Evolutionary conservation across 2,329 filamentous ascomycete species (phyloP).

Genomic region (Epichloe sibirici): DNA sequence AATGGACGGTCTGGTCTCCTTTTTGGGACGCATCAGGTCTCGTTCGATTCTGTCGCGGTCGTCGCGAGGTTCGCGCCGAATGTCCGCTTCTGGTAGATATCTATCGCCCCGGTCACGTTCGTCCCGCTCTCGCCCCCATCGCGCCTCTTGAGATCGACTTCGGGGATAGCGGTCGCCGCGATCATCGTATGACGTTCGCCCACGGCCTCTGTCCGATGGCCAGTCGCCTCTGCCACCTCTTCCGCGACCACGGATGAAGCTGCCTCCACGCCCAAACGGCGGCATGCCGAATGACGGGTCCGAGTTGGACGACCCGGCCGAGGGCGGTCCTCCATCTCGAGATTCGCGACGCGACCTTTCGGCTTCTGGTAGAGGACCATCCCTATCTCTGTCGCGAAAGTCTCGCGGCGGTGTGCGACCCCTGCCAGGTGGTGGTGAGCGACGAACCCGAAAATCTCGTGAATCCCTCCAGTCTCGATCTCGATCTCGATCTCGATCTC

Average conservation of each 20-base stretch:
- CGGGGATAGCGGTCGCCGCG: slow-evolving; percentile 48
- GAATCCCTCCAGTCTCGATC: slow-evolving; percentile 34
- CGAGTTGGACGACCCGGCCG: slow-evolving; percentile 58
- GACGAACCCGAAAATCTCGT: slow-evolving; percentile 31
- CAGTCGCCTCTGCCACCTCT: slow-evolving; percentile 32
- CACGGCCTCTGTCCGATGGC: slow-evolving; percentile 37
- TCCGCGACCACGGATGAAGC: slow-evolving; percentile 42
- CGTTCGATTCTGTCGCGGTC: slow-evolving; percentile 34
- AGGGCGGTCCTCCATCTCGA: slow-evolving; percentile 56
- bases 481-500: slow-evolving; percentile 36
- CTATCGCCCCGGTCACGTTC: slow-evolving; percentile 38
- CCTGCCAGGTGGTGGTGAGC: slow-evolving; percentile 46
- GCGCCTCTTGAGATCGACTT: slow-evolving; percentile 54
- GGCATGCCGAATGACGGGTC: slow-evolving; percentile 47
- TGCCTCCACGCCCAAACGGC: slow-evolving; percentile 42
- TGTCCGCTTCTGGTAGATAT: slow-evolving; percentile 26
- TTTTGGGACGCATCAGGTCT: slow-evolving; percentile 36
- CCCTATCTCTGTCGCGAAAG: slow-evolving; percentile 46
- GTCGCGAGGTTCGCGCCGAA: slow-evolving; percentile 32
- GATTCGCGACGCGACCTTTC: slow-evolving; percentile 56
- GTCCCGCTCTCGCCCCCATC: slow-evolving; percentile 43
- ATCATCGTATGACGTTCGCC: slow-evolving; percentile 47
- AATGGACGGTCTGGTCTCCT: slow-evolving; percentile 34
- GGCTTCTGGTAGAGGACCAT: slow-evolving; percentile 51
- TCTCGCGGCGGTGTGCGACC: slow-evolving; percentile 56